phyloP scores from a whole-genome alignment of 1,284 basidiomycete genomes.

The Pterula multifida region DNA sequence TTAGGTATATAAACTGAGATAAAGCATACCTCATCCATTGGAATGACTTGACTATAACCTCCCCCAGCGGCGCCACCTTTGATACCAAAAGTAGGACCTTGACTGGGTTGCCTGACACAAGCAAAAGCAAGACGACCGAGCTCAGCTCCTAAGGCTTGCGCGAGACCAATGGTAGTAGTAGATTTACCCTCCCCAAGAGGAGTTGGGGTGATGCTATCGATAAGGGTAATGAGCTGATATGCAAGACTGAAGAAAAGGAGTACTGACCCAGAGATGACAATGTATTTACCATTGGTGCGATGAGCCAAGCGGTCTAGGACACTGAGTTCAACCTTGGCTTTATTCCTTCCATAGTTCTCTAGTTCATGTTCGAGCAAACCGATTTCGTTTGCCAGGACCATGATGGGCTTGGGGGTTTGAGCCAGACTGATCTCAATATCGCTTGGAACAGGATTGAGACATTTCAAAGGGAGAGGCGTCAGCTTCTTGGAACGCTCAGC shows the following conservation, averaged over 20 bases:
- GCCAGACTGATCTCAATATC: slow-evolving; percentile 97
- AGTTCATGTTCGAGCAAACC: slow-evolving; percentile 82
- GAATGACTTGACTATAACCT: slow-evolving; percentile 98
- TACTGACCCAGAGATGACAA: slow-evolving; percentile 81
- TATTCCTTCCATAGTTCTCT: slow-evolving; percentile 92
- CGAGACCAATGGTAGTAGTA: slow-evolving; percentile 95
- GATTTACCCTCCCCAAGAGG: slow-evolving; percentile 98
- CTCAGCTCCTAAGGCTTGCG: slow-evolving; percentile 94
- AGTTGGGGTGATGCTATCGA: slow-evolving; percentile 84
- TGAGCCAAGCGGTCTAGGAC: slow-evolving; percentile 80
- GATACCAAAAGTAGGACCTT: slow-evolving; percentile 98
- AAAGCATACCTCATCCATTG: slow-evolving; percentile 87
- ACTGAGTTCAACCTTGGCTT: slow-evolving; percentile 92
- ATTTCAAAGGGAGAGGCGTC: slow-evolving; percentile 68
- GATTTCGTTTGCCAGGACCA: slow-evolving; percentile 79
- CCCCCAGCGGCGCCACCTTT: slow-evolving; percentile 98
- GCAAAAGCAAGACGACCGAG: slow-evolving; percentile 90
- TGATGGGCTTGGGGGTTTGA: slow-evolving; percentile 86
- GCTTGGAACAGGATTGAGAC: slow-evolving; percentile 81
- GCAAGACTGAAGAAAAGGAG: background rate
- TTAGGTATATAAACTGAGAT: background rate
- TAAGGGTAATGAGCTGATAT: slow-evolving; percentile 5
- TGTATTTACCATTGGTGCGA: slow-evolving; percentile 92
- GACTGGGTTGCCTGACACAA: slow-evolving; percentile 97
- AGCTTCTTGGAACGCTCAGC: slow-evolving; percentile 53